Evolutionary conservation across 2,329 filamentous ascomycete species (phyloP), one percentile per base, ranked within the genome.

Genomic region (Colletotrichum orchidophilum): DNA sequence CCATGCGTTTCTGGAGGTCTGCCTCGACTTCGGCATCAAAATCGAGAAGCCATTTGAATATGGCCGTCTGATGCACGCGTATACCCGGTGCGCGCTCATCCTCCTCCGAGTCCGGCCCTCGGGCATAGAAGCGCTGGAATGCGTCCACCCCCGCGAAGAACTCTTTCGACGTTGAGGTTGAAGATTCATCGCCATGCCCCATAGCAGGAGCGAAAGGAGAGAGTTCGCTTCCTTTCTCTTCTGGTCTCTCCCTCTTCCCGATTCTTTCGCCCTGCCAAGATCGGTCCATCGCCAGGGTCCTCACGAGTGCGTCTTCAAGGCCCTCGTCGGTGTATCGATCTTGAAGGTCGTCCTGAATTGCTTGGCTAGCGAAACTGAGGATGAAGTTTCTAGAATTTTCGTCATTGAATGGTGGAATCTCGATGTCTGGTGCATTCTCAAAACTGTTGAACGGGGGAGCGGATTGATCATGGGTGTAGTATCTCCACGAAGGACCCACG

Each of bases 351-450:
- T 46, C 62, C 12, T 55, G 3, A 9, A 15, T n/a, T n/a, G 24
- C 18, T 11, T 21, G 33, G 1, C 33, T 31, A 6, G 62, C 54
- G 9, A 70, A 42, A 3, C 31, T 29, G 1, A 70, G 7, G 9
- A 70, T 70, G 12, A 65, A 70, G 15, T 65, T 70, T 7, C 53
- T 39, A 3, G 66, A 53, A 18, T 70, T 61, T 11, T 70, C 66
- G 3, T 70, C 66, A 11, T 70, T 65, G 21, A 65, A 70, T 1
- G 54, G 27, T 13, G 66, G 66, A 2, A 65, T 46, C 0, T 70
- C 61, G 3, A 46, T 2, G 5, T 70, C 66, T 0, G 61, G 54
- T 1, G 61, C 66, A 3, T 24, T 33, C 29, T 53, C 33, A 15
- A 70, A 65, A 5, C 15, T 24, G 13, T 39, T 35, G 24, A 70